Evolutionary conservation across 768 basidiomycete species (phyloP).

Genomic region (Rhizopogon salebrosus): DNA sequence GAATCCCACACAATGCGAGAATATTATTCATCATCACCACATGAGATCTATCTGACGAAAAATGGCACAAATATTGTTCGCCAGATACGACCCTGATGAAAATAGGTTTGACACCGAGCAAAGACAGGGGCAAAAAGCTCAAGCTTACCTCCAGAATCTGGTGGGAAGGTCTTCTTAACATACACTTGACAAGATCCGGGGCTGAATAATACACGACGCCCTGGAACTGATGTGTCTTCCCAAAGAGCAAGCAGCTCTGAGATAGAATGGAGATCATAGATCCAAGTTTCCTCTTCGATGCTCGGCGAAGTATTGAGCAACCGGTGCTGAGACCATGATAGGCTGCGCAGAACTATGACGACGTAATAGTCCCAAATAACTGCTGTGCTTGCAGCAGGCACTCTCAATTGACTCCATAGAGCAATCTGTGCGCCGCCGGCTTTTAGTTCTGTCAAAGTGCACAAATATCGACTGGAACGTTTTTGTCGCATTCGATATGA

Average conservation of each 20-base stretch:
- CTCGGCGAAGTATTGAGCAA: constrained; percentile 1
- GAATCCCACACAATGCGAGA: constrained; percentile 7
- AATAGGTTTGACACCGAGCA: constrained; percentile 6
- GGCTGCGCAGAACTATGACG: constrained; percentile 47
- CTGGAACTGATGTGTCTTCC: constrained; percentile 21
- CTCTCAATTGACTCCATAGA: constrained; percentile 55
- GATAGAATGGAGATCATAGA: constrained; percentile 65
- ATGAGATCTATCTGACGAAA: constrained; percentile 74
- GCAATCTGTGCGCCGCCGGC: constrained; percentile 42
- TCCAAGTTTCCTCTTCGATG: constrained; percentile 36
- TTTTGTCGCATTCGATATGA: constrained; percentile 60
- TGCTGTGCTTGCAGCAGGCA: constrained; percentile 26
- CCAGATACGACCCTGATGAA: constrained; percentile 49
- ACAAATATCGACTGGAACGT: constrained; percentile 23
- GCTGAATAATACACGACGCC: constrained; percentile 7
- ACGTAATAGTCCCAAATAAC: constrained; percentile 79
- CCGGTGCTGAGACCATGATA: constrained; percentile 1
- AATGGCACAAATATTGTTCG: constrained; percentile 45
- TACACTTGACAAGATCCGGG: constrained; percentile 36
- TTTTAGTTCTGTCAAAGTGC: constrained; percentile 2
- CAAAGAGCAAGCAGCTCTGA: constrained; percentile 47
- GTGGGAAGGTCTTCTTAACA: constrained; percentile 38
- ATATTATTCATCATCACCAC: constrained; percentile 44
- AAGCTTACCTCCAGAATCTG: constrained; percentile 36
- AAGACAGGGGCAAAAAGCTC: constrained; percentile 1